Percentiles rank a stretch among this genome's conserved stretches.
phyloP scores from a whole-genome alignment of 768 basidiomycete genomes.

The Amanita thiersii region DNA sequence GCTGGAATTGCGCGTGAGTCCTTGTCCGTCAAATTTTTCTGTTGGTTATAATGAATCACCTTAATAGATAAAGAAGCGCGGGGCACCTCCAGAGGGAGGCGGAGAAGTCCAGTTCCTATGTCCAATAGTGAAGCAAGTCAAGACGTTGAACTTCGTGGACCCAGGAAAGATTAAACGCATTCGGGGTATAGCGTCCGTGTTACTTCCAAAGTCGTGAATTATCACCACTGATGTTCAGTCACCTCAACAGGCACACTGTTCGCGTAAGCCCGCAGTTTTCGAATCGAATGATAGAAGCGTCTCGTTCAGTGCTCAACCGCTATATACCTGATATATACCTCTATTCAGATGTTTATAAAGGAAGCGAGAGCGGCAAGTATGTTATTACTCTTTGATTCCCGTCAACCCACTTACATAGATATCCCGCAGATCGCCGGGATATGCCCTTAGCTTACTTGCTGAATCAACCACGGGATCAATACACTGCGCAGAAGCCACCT shows the following conservation, averaged over 20 bases:
- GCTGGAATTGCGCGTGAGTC: constrained; percentile 71
- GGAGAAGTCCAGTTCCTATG: constrained; percentile 94
- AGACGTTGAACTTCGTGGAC: constrained; percentile 88
- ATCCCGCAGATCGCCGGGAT: constrained; percentile 79
- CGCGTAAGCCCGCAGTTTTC: constrained; percentile 97
- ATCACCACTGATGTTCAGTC: constrained; percentile 6
- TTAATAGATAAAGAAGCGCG: constrained; percentile 88
- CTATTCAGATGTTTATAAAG: constrained; percentile 97
- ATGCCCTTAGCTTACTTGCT: constrained; percentile 82
- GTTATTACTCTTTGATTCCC: constrained; percentile 21
- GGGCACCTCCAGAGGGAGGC: constrained; percentile 83
- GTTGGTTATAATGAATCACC: neutral
- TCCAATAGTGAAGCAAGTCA: constrained; percentile 84
- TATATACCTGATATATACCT: constrained; percentile 98
- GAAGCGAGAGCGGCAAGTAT: constrained; percentile 94
- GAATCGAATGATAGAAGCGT: constrained; percentile 93
- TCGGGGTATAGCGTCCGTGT: constrained; percentile 87
- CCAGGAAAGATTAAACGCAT: constrained; percentile 91
- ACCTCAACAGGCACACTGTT: constrained; percentile 73
- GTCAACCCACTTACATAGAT: neutral
- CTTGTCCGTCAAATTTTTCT: neutral
- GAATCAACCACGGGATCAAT: constrained; percentile 89
- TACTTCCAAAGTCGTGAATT: neutral
- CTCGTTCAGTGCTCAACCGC: constrained; percentile 87
- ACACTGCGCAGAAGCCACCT: constrained; percentile 82